Percentiles rank a stretch among this genome's conserved stretches.
phyloP scores from a whole-genome alignment of 805 yeast species.

The Candida rishiriensis region DNA sequence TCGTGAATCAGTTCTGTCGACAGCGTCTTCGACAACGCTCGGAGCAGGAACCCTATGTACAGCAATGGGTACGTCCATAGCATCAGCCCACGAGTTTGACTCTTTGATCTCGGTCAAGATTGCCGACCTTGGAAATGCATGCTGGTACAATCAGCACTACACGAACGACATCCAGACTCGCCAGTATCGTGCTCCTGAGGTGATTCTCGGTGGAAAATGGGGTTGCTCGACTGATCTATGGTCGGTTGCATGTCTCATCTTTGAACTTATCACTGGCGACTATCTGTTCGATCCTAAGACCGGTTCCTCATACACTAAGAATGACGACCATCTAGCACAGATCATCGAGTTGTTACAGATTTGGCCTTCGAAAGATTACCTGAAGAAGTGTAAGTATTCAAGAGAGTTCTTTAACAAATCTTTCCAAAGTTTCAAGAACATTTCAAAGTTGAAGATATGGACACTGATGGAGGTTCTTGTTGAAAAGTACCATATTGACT shows the following conservation, averaged over 20 bases:
- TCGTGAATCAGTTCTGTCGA: not conserved
- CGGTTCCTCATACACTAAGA: conserved; percentile 42
- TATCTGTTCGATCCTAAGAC: conserved; percentile 57
- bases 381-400: conserved; percentile 36
- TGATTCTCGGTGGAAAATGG: conserved; percentile 54
- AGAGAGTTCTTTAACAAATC: conserved; percentile 37
- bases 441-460: conserved; percentile 48
- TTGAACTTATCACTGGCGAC: conserved; percentile 59
- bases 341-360: conserved; percentile 46
- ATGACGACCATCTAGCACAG: conserved; percentile 63
- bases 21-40: conserved; percentile 4
- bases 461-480: conserved; percentile 42
- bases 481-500: conserved; percentile 44
- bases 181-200: conserved; percentile 64
- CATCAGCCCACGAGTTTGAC: conserved; percentile 21
- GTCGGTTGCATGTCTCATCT: conserved; percentile 55
- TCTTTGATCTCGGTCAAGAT: conserved; percentile 45
- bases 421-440: conserved; percentile 34
- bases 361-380: conserved; percentile 35
- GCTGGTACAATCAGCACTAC: conserved; percentile 59
- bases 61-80: conserved; percentile 7
- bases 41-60: conserved; percentile 30
- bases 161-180: conserved; percentile 68
- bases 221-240: conserved; percentile 61
- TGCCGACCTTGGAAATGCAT: conserved; percentile 70